These are phyloP conservation scores for Panellus pusillus DNA, from an alignment of 768 basidiomycete genomes.

Conservation along the genomic window DNA sequence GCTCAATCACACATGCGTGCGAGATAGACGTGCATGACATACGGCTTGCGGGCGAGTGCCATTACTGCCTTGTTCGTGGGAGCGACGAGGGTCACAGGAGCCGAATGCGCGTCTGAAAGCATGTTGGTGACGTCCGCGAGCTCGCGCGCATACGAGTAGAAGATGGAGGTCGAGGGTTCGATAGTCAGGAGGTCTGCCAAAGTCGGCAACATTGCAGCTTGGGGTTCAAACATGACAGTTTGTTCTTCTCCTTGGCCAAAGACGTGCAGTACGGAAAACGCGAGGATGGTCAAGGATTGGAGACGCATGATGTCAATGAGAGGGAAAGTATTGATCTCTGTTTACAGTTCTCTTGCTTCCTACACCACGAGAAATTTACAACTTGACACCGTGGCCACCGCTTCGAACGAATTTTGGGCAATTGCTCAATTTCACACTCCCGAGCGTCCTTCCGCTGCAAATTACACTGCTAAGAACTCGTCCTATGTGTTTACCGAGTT, in stretches of 20 bases:
- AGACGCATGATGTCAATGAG: slow-evolving; percentile 33
- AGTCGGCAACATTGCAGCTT: slow-evolving; percentile 48
- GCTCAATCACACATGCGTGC: background rate
- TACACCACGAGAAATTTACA: no score
- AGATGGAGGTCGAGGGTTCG: slow-evolving; percentile 73
- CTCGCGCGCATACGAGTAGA: slow-evolving; percentile 81
- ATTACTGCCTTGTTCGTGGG: slow-evolving; percentile 90
- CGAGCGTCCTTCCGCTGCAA: no score
- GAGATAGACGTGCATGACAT: slow-evolving; percentile 30
- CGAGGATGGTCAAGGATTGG: slow-evolving; percentile 30
- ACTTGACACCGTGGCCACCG: no score
- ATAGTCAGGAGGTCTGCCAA: slow-evolving; percentile 80
- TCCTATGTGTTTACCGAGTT: no score
- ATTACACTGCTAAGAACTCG: no score
- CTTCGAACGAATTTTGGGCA: no score
- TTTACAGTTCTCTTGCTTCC: no score
- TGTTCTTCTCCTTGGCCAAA: slow-evolving; percentile 33
- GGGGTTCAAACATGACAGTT: slow-evolving; percentile 29
- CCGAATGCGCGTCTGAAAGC: slow-evolving; percentile 40
- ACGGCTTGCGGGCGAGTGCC: slow-evolving; percentile 81
- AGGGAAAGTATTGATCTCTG: background rate
- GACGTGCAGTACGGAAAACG: slow-evolving; percentile 29
- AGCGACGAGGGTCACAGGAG: slow-evolving; percentile 63
- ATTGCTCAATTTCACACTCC: no score
- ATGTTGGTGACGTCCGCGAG: slow-evolving; percentile 50